Evolutionary conservation across 2,329 filamentous ascomycete genomes (phyloP), one percentile per base, ranked within the genome.

Genomic region (Acephala macrosclerotiorum): DNA sequence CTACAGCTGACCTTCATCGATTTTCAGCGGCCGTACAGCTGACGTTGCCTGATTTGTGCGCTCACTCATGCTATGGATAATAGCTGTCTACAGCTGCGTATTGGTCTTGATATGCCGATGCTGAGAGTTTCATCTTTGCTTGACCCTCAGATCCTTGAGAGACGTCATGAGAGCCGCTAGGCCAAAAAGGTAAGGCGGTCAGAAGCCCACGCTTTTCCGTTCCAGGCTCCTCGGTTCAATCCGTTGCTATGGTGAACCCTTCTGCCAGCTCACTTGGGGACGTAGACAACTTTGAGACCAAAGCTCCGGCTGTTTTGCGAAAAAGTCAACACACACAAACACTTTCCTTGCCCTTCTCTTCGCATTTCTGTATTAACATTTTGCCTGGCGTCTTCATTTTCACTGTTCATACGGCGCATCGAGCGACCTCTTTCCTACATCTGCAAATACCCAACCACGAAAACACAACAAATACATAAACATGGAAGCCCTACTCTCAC

Each of bases 401-500:
- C 38, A 57, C 65, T 61, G 45, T 45, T 12, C 38, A 58, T 45
- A 29, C 22, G 57, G 51, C 55, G 20, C 33, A 51, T 68, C 12
- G 16, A 56, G 55, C 55, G 49, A 60, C 64, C 60, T 35, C 33
- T 58, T 69, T 64, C 42, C 38, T 38, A 51, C 22, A 61, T 5
- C 35, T 58, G 36, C 45, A 66, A 72, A 66, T 60, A 65, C 26
- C 33, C 16, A 60, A 57, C 58, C 36, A 47, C 40, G 56, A n/a
- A 68, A 55, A 12, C 40, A 64, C 47, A 61, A 63, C 36, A 47
- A 60, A 61, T 63, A 61, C 67, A 58, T 63, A 75, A 79, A 73
- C 75, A 98, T 98, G 96, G 96, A 98, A 82, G 89, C 92, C 60
- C 87, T 98, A 33, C 85, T 98, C 63, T 96, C 93, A 53, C 89